Percentiles rank a stretch among this genome's conserved stretches.
phyloP scores from a whole-genome alignment of 2,329 filamentous ascomycete genomes.

The Fusarium annulatum region DNA sequence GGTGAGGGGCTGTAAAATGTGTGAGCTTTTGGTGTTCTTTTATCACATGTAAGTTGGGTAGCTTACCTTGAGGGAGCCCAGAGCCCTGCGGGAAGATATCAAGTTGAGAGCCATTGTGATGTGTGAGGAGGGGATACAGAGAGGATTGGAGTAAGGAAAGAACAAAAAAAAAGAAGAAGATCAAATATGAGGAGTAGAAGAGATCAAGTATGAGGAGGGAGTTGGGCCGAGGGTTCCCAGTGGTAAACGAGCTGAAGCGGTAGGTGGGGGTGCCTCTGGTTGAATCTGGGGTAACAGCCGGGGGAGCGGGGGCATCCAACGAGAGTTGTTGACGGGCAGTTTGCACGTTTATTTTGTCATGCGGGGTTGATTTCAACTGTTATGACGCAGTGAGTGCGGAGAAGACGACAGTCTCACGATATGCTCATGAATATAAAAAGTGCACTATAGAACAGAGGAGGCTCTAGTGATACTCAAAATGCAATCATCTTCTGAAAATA shows the following conservation, averaged over 20 bases:
- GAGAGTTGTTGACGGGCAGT: neutral
- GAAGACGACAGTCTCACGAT: conserved; percentile 1
- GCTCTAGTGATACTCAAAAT: neutral
- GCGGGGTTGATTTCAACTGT: conserved; percentile 15
- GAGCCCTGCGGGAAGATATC: conserved; percentile 69
- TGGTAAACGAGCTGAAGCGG: conserved; percentile 40
- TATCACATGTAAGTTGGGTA: conserved; percentile 13
- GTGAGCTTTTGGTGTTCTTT: neutral
- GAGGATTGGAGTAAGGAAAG: conserved; percentile 2
- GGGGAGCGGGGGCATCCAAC: conserved; percentile 36
- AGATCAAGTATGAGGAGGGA: conserved; percentile 10
- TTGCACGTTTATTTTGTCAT: conserved; percentile 35
- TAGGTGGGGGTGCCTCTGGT: conserved; percentile 17
- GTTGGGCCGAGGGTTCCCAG: conserved; percentile 42
- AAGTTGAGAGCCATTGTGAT: conserved; percentile 72
- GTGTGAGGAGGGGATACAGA: neutral
- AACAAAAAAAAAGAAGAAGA: neutral
- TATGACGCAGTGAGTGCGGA: conserved; percentile 21
- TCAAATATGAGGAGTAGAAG: neutral
- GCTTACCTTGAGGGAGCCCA: conserved; percentile 72
- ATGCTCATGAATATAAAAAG: too few relatives aligned
- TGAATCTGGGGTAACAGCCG: conserved; percentile 43
- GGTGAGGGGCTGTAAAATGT: conserved; percentile 43
- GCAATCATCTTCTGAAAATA: neutral
- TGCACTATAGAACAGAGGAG: too few relatives aligned